These are phyloP conservation scores for Mucor ambiguus DNA, from an alignment of 371 early-diverging fungal species.

Conservation along the genomic window DNA sequence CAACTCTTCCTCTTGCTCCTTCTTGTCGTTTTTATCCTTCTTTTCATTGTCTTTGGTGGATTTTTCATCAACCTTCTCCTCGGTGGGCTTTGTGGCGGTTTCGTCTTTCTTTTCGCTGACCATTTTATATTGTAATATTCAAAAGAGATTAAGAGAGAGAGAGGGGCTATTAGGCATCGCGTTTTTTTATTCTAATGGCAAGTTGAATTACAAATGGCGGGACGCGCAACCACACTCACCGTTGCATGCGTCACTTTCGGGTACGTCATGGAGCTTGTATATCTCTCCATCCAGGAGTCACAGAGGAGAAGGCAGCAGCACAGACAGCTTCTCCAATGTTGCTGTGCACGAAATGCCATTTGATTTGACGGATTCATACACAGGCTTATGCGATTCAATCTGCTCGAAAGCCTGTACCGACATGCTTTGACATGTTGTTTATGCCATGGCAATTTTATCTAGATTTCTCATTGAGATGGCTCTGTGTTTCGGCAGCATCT, in stretches of 20 bases:
- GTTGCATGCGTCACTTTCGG: slow-evolving; percentile 9
- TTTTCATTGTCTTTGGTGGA: slow-evolving; percentile 23
- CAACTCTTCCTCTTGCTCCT: slow-evolving; percentile 53
- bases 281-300: not conserved
- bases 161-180: slow-evolving; percentile 10
- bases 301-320: not conserved
- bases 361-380: not conserved
- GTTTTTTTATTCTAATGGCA: slow-evolving; percentile 4
- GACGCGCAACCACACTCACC: slow-evolving; percentile 17
- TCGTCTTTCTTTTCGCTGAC: slow-evolving; percentile 32
- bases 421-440: not conserved
- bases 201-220: slow-evolving; percentile 6
- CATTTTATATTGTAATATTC: slow-evolving; percentile 12
- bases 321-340: not conserved
- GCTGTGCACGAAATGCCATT: not conserved
- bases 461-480: not conserved
- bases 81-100: slow-evolving; percentile 14
- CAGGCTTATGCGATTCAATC: not conserved
- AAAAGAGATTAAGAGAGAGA: slow-evolving; percentile 8
- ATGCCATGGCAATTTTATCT: not conserved
- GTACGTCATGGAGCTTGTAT: slow-evolving; percentile 1
- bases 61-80: slow-evolving; percentile 33
- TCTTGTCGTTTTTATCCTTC: slow-evolving; percentile 46
- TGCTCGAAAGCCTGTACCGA: not conserved
- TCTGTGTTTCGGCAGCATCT: not conserved